These are phyloP conservation scores for Ilyonectria destructans DNA, from an alignment of 2,329 filamentous ascomycete species.

Conservation along the genomic window DNA sequence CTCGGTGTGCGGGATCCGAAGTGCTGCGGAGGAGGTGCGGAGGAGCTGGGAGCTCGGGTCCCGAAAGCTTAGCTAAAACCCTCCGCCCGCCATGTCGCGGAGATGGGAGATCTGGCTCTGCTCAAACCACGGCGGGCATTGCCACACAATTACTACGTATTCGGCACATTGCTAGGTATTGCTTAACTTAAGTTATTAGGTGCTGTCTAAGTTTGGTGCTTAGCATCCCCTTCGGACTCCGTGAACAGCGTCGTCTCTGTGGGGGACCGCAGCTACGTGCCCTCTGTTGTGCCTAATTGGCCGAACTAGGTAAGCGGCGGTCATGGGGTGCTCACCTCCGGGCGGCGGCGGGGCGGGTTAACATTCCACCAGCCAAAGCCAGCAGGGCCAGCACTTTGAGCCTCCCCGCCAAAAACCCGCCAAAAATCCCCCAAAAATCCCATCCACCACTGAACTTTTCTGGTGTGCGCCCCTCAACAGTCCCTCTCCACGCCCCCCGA, in stretches of 20 bases:
- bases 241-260: background rate
- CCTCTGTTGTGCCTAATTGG: background rate
- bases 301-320: slow-evolving; percentile 7
- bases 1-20: slow-evolving; percentile 20
- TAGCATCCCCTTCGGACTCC: too few relatives aligned
- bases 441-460: slow-evolving; percentile 55
- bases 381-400: slow-evolving; percentile 39
- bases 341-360: slow-evolving; percentile 47
- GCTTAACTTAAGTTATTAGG: too few relatives aligned
- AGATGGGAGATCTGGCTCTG: background rate
- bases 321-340: background rate
- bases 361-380: slow-evolving; percentile 45
- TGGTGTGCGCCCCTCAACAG: slow-evolving; percentile 51
- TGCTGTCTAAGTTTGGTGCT: too few relatives aligned
- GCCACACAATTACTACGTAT: background rate
- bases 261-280: background rate
- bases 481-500: slow-evolving; percentile 41
- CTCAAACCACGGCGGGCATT: background rate
- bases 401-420: slow-evolving; percentile 56
- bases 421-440: slow-evolving; percentile 55
- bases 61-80: slow-evolving; percentile 10
- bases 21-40: background rate
- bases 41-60: background rate
- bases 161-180: too few relatives aligned
- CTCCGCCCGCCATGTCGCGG: slow-evolving; percentile 1